Evolutionary conservation across 352 stramenopile genomes (phyloP).

Genomic region (Phytophthora cajani): DNA sequence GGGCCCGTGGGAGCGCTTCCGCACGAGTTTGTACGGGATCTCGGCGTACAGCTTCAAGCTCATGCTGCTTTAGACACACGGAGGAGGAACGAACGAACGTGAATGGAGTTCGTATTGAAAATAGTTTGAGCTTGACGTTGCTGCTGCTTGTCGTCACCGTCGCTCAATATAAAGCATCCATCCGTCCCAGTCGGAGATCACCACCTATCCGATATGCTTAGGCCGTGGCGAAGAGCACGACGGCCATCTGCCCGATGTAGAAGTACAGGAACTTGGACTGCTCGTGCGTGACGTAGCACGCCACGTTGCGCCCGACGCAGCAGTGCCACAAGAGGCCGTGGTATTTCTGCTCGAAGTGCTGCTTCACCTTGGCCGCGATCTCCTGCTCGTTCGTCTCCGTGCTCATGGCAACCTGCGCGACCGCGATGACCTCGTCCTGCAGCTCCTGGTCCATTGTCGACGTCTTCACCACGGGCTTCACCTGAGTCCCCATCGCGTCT

Average conservation of each 20-base stretch:
- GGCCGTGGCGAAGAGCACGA: constrained; percentile 92
- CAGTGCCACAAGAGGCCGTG: constrained; percentile 94
- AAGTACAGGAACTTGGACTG: constrained; percentile 97
- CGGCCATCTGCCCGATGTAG: constrained; percentile 95
- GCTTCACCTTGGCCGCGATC: constrained; percentile 92
- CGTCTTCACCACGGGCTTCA: constrained; percentile 89
- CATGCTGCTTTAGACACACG: constrained; percentile 8
- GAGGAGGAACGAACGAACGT: constrained; percentile 1
- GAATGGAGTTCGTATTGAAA: constrained; percentile 36
- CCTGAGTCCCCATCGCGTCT: constrained; percentile 53
- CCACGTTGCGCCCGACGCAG: constrained; percentile 95
- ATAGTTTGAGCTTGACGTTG: constrained; percentile 30
- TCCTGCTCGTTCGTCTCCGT: constrained; percentile 87
- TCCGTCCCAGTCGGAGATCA: not conserved
- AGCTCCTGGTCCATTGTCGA: constrained; percentile 89
- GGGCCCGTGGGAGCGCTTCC: constrained; percentile 52
- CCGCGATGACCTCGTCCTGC: constrained; percentile 84
- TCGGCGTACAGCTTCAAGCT: constrained; percentile 29
- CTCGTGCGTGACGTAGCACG: constrained; percentile 95
- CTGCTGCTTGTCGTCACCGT: constrained; percentile 12
- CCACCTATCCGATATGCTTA: constrained; percentile 28
- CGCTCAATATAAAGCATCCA: constrained; percentile 13
- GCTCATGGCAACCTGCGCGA: constrained; percentile 82
- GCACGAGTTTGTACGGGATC: constrained; percentile 41
- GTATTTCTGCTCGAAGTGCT: constrained; percentile 94